Evolutionary conservation across 441 rosid genomes (phyloP).

Genomic region (Raphanus hybrid): DNA sequence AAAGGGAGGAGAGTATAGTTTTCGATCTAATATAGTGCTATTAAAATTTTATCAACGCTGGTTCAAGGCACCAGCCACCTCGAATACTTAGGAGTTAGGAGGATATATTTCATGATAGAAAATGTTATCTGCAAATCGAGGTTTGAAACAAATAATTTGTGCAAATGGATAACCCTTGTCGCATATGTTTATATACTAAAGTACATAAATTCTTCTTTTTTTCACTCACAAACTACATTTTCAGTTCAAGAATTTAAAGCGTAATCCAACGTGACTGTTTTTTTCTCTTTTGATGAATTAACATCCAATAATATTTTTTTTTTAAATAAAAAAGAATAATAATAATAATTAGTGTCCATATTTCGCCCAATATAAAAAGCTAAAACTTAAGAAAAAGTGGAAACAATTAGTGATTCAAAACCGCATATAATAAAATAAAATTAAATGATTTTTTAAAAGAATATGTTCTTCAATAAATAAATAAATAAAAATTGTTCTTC

Average conservation of each 20-base stretch:
- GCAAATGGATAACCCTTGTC: constrained; percentile 13
- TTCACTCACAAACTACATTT: background rate
- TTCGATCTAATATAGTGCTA: too few relatives aligned
- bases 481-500: background rate
- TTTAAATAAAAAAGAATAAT: background rate
- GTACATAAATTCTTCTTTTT: background rate
- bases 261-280: background rate
- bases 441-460: too few relatives aligned
- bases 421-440: background rate
- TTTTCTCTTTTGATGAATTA: background rate
- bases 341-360: background rate
- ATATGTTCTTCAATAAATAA: background rate
- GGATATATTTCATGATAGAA: background rate
- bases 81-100: too few relatives aligned
- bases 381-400: background rate
- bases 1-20: too few relatives aligned
- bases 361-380: background rate
- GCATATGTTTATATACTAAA: background rate
- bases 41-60: too few relatives aligned
- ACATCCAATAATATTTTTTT: background rate
- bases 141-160: background rate
- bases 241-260: background rate
- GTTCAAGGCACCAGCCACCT: too few relatives aligned
- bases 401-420: background rate
- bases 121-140: background rate